Evolutionary conservation across 2,329 filamentous ascomycete genomes (phyloP).

Genomic region (Trichoderma asperellum): DNA sequence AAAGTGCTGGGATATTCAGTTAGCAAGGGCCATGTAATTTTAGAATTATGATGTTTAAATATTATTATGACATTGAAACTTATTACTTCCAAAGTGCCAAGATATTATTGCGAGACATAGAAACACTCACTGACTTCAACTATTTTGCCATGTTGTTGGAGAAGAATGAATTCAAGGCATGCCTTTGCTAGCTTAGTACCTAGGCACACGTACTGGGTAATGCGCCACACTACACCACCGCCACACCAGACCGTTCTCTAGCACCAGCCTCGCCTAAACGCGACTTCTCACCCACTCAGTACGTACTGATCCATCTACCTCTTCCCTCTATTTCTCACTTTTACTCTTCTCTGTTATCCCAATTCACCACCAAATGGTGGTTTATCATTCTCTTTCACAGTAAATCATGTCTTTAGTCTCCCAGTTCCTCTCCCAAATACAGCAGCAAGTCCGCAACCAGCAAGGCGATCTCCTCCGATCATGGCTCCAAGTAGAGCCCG

Average conservation of each 20-base stretch:
- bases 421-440: constrained; percentile 69
- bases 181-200: no score
- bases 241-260: constrained; percentile 6
- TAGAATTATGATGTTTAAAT: constrained; percentile 14
- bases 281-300: constrained; percentile 25
- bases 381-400: not conserved
- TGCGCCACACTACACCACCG: constrained; percentile 14
- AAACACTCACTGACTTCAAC: no score
- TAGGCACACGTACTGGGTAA: no score
- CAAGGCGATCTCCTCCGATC: constrained; percentile 68
- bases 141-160: no score
- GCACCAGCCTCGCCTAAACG: constrained; percentile 22
- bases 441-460: constrained; percentile 58
- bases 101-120: no score
- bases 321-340: constrained; percentile 29
- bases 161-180: no score
- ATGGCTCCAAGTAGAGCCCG: constrained; percentile 76
- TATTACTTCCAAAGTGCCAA: not conserved
- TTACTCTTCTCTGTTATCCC: constrained; percentile 4
- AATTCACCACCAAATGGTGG: not conserved
- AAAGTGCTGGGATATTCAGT: not conserved
- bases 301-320: not conserved
- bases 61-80: not conserved
- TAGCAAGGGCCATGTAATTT: constrained; percentile 13
- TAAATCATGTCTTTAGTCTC: constrained; percentile 63